These are phyloP conservation scores for Phytophthora multivora DNA, from an alignment of 352 stramenopile genomes.

Conservation along the genomic window DNA sequence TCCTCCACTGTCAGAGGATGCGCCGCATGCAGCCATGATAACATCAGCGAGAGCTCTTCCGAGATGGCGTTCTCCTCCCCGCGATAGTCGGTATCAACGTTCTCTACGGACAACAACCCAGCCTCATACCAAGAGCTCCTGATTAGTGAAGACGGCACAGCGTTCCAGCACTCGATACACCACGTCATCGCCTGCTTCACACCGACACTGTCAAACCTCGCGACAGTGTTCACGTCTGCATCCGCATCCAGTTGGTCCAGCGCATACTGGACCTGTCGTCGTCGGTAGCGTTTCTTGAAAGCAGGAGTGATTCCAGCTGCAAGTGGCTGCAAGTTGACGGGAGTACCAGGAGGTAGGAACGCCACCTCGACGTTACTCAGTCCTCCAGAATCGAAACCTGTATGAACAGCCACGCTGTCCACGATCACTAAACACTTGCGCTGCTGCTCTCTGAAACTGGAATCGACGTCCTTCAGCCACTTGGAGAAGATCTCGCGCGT, in stretches of 20 bases:
- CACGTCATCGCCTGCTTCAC: conserved; percentile 30
- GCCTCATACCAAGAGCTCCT: conserved; percentile 23
- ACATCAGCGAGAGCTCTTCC: conserved; percentile 28
- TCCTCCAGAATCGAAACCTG: conserved; percentile 15
- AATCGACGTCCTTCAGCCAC: conserved; percentile 36
- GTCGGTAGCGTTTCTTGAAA: conserved; percentile 36
- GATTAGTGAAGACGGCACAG: conserved; percentile 23
- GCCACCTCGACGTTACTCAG: conserved; percentile 33
- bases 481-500: conserved; percentile 37
- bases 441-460: conserved; percentile 22
- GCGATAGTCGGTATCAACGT: conserved; percentile 1
- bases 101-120: conserved; percentile 13
- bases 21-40: conserved; percentile 24
- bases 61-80: conserved; percentile 19
- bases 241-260: conserved; percentile 34
- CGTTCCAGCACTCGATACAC: conserved; percentile 31
- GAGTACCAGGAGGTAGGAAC: conserved; percentile 19
- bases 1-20: conserved; percentile 29
- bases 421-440: conserved; percentile 35
- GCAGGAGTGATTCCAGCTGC: conserved; percentile 24
- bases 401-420: conserved; percentile 34
- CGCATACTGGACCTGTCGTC: conserved; percentile 32
- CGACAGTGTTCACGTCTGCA: conserved; percentile 12
- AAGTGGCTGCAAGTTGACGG: conserved; percentile 28
- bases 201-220: conserved; percentile 26